Evolutionary conservation across 2,329 filamentous ascomycete species (phyloP), one percentile per base, ranked within the genome.

Genomic region (Fusarium sp.): DNA sequence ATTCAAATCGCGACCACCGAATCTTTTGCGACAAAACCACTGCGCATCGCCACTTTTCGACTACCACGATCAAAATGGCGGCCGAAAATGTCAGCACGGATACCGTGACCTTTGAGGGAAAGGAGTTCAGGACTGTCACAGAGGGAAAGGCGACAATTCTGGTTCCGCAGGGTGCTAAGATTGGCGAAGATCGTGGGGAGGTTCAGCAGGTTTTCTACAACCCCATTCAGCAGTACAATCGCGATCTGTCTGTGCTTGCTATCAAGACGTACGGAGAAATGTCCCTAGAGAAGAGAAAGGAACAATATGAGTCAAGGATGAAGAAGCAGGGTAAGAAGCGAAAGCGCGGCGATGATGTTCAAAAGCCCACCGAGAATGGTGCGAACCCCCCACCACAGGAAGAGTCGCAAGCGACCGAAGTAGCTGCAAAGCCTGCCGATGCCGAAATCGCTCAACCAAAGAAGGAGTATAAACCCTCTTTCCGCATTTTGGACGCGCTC

Each of bases 181-280:
- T 80, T 59, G 78, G 78, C 9, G 80, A 84, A 59, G 87, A 88
- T 74, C 83, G 86, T 63, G 87, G 90, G 54, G 85, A 89, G 72
- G 85, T 89, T 41, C 87, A 90, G 72, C 92, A 95, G 74, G 97
- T 99, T 59, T 99, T 99, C 78, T 99, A 99, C 86, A 99, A 99
- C 75, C 95, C 96, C 0, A 98, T 99, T 57, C 96, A 99, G 78
- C 96, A 99, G 78, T 99, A 98, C 85, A 99, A 99, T 80, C 92
- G 97, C 48, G 96, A 99, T 78, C 82, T 99, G 71, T 98, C 93
- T 65, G 93, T 98, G 27, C 86, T 99, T 16, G 93, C 93, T 1
- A 97, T 99, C 79, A 93, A 93, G 76, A 92, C 92, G 0, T 97
- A 95, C 78, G 93, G 93, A 2, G 90, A 96, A 72, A 89, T 93